phyloP scores from a whole-genome alignment of 179 eudicot genomes.

The Heliamphora pulchella region DNA sequence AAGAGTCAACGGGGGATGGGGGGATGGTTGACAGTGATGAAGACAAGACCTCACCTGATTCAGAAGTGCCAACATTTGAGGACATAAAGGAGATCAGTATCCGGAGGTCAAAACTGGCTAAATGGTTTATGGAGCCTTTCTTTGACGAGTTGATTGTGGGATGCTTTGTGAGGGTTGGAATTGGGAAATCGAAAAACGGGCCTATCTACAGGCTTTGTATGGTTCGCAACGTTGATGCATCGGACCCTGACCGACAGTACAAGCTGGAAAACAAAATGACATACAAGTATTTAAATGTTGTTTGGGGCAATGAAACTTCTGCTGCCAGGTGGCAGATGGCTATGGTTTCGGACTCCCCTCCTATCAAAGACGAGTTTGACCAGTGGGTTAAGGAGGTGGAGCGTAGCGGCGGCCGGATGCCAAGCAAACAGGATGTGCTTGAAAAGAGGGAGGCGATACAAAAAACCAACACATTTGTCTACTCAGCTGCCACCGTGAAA shows the following conservation, averaged over 20 bases:
- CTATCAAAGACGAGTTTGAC: conserved; percentile 77
- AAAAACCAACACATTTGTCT: conserved; percentile 64
- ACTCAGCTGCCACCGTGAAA: conserved; percentile 90
- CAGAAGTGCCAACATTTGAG: conserved; percentile 57
- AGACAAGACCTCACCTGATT: conserved; percentile 58
- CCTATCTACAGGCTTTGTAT: conserved; percentile 75
- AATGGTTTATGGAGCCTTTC: conserved; percentile 98
- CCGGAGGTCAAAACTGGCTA: conserved; percentile 70
- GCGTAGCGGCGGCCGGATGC: conserved; percentile 72
- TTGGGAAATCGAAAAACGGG: conserved; percentile 72
- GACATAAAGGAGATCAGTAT: conserved; percentile 68
- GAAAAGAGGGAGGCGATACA: conserved; percentile 74
- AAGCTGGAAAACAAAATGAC: conserved; percentile 89
- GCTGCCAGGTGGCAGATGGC: conserved; percentile 99
- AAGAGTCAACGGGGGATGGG: conserved; percentile 48
- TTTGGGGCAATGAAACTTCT: conserved; percentile 94
- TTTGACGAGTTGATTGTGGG: conserved; percentile 92
- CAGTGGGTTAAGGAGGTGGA: conserved; percentile 91
- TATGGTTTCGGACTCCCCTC: conserved; percentile 76
- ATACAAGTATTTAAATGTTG: conserved; percentile 73
- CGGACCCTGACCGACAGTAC: conserved; percentile 77
- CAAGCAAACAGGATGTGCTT: conserved; percentile 59
- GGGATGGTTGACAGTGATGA: conserved; percentile 69
- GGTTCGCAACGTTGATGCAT: conserved; percentile 71
- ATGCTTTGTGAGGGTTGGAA: conserved; percentile 93